Base-by-base conservation (phyloP, 148 eudicot species). In the Arbutus unedo region DNA sequence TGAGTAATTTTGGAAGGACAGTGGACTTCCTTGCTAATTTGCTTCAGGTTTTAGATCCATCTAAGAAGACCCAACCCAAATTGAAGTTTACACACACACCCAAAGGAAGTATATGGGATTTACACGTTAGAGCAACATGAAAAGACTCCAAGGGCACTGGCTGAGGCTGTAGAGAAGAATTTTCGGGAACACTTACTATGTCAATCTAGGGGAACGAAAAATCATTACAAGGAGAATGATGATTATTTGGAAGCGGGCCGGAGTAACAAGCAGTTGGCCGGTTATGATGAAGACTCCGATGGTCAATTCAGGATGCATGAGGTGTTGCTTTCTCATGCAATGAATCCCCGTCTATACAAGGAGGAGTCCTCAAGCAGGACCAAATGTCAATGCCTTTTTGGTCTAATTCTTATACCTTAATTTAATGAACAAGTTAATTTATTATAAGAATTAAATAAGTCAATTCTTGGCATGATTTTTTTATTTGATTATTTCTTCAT, bases 251-350 rank as follows among this genome's bases (percentile, higher is more conserved):
- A 85, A 73, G 89, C 74, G 31, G 74, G 15, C 19, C 81, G 90
- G 79, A 88, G 86, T 82, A 89, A 77, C 78, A 90, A 90, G 84
- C 89, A 85, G 15, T 79, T 89, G 76, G 91, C 91, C 8, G 75
- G 89, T 49, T 51, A 79, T 62, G 82, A 81, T 87, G 91, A 87
- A 41, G 89, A 89, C 54, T 84, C 49, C 0, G 80, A 86, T 67
- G 87, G 84, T 50, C 85, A 84, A 79, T 81, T 85, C 83, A 80
- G 83, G 82, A 79, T 87, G 80, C 89, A 85, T 80, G 90, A 90
- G 78, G 76, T 87, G 73, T 21, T 90, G 55, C 82, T 90, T 25
- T 82, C 86, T 55, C 80, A 66, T 77, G 67, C 13, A 41, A 38
- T 77, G 80, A 77, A 77, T 77, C 49, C 66, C 55, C 48, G 55